These are phyloP conservation scores for Sistotremastrum niveocremeum DNA, from an alignment of 768 basidiomycete species.

Conservation along the genomic window DNA sequence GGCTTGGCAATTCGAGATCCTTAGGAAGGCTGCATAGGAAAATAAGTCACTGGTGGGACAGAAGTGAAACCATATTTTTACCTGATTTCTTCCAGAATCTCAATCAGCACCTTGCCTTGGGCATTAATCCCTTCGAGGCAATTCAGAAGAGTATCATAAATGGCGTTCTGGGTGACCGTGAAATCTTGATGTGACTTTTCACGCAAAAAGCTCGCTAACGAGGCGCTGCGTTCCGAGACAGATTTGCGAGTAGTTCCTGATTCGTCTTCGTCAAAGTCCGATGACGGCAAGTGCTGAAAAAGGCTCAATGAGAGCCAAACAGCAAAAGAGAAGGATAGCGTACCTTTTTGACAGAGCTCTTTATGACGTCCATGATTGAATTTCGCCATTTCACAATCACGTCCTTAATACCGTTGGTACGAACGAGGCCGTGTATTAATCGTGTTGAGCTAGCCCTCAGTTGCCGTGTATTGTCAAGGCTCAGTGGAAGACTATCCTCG, in stretches of 20 bases:
- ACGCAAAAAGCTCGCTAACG: conserved; percentile 43
- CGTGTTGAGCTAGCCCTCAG: conserved; percentile 57
- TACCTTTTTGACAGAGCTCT: conserved; percentile 45
- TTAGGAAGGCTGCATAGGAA: not conserved
- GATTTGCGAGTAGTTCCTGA: conserved; percentile 17
- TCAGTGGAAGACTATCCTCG: conserved; percentile 8
- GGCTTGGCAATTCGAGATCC: conserved; percentile 21
- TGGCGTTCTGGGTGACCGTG: conserved; percentile 38
- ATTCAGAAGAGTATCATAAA: conserved; percentile 50
- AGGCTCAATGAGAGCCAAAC: not conserved
- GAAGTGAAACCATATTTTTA: conserved; percentile 12
- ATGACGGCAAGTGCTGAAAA: conserved; percentile 43
- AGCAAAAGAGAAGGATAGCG: conserved; percentile 13
- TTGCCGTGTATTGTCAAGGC: conserved; percentile 20
- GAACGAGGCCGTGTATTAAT: conserved; percentile 59
- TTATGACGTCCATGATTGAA: conserved; percentile 48
- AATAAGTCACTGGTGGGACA: not conserved
- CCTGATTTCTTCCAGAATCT: conserved; percentile 39
- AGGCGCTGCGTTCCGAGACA: conserved; percentile 22
- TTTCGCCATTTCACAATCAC: conserved; percentile 59
- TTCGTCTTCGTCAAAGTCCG: conserved; percentile 42
- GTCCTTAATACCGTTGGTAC: conserved; percentile 60
- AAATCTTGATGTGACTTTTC: conserved; percentile 60
- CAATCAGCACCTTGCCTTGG: conserved; percentile 43
- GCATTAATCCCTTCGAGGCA: conserved; percentile 55